Percentiles rank a stretch among this genome's conserved stretches.
Evolutionary conservation across 2,329 filamentous ascomycete genomes (phyloP).

Genomic region (Aspergillus fumigatiaffinis): DNA sequence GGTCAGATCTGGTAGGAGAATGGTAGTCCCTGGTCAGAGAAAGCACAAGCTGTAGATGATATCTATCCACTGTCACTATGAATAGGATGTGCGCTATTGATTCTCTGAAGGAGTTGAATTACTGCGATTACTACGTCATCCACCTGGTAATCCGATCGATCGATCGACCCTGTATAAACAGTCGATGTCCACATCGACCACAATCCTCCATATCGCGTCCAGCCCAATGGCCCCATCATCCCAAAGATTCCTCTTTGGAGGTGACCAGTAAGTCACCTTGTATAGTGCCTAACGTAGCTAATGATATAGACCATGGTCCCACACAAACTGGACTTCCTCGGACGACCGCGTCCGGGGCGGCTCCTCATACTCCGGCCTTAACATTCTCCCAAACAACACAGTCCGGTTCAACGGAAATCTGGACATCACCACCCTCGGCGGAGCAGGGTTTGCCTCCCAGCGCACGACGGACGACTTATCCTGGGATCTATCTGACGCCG

Average conservation of each 20-base stretch:
- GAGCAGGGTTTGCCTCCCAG: slow-evolving; percentile 79
- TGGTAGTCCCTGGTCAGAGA: slow-evolving; percentile 11
- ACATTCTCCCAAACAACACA: slow-evolving; percentile 30
- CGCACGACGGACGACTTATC: slow-evolving; percentile 57
- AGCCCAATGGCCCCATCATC: neutral
- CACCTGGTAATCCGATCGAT: neutral
- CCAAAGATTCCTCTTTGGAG: slow-evolving; percentile 11
- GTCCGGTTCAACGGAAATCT: slow-evolving; percentile 64
- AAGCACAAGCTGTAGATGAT: slow-evolving; percentile 11
- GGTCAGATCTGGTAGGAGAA: slow-evolving; percentile 3
- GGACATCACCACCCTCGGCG: slow-evolving; percentile 70
- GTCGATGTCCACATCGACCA: neutral
- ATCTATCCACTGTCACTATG: too few relatives aligned
- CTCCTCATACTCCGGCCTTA: slow-evolving; percentile 55
- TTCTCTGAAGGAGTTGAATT: too few relatives aligned
- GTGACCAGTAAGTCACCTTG: slow-evolving; percentile 4
- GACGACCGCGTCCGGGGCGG: slow-evolving; percentile 78
- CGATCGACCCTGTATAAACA: neutral
- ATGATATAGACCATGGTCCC: slow-evolving; percentile 9
- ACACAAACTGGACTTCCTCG: slow-evolving; percentile 59
- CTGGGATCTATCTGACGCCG: slow-evolving; percentile 63
- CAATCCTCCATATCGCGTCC: neutral
- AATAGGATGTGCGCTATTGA: too few relatives aligned
- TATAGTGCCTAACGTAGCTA: too few relatives aligned
- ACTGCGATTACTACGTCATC: too few relatives aligned